These are phyloP conservation scores for Diplodia corticola DNA, from an alignment of 2,329 filamentous ascomycete genomes.

Conservation along the genomic window DNA sequence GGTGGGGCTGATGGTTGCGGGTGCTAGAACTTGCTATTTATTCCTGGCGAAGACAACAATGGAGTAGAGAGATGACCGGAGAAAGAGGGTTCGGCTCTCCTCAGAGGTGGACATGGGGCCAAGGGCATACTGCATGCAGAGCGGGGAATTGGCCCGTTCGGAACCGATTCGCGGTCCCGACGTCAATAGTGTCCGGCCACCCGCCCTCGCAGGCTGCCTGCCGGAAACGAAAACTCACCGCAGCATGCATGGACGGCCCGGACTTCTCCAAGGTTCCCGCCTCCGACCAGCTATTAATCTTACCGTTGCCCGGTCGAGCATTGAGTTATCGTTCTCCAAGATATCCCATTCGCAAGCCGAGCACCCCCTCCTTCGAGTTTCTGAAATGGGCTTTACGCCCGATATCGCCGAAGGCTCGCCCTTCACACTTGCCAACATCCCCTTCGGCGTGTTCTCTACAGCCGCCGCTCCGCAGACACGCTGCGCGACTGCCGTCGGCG, in stretches of 20 bases:
- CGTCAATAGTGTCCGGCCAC: neutral
- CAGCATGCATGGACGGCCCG: neutral
- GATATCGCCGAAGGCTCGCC: slow-evolving; percentile 10
- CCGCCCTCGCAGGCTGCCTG: neutral
- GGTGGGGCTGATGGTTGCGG: neutral
- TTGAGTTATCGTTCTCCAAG: neutral
- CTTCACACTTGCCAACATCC: slow-evolving; percentile 24
- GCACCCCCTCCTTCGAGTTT: neutral
- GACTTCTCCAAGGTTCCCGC: neutral
- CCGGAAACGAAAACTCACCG: neutral
- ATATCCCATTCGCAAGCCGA: neutral
- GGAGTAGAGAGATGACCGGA: neutral
- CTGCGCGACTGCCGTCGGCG: slow-evolving; percentile 12
- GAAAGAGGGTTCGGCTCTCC: slow-evolving; percentile 1
- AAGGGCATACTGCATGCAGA: neutral
- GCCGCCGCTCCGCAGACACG: neutral
- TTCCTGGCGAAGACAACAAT: neutral
- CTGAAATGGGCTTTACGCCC: slow-evolving; percentile 7
- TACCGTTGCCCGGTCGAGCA: neutral
- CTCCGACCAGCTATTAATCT: neutral
- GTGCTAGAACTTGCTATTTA: neutral
- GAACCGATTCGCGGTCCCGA: neutral
- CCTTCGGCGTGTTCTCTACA: slow-evolving; percentile 24
- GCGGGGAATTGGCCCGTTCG: neutral
- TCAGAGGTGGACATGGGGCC: neutral